A percentile compares a stretch with the other conserved stretches of the same genome.
These are phyloP conservation scores for Kluyveromyces marxianus DNA, from an alignment of 1,139 yeast genomes.

Conservation along the genomic window DNA sequence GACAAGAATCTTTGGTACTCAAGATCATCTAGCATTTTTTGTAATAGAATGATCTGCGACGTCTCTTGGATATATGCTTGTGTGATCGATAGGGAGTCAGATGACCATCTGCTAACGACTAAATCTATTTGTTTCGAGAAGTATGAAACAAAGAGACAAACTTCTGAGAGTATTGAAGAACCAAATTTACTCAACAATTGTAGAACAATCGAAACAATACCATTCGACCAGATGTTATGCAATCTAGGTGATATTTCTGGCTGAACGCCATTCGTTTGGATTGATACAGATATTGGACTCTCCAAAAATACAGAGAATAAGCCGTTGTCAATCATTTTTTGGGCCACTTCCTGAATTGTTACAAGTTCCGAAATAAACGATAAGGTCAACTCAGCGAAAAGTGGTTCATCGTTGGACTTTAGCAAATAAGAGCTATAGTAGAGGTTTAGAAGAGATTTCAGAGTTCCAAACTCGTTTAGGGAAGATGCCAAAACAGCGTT, in stretches of 20 bases:
- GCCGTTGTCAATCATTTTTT: conserved; percentile 56
- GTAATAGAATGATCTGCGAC: conserved; percentile 61
- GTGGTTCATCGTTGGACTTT: conserved; percentile 52
- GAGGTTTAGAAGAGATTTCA: conserved; percentile 54
- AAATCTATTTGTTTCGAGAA: conserved; percentile 60
- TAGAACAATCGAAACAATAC: conserved; percentile 62
- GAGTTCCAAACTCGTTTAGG: conserved; percentile 52
- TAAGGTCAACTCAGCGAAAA: conserved; percentile 67
- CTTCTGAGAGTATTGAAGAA: conserved; percentile 53
- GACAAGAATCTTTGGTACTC: conserved; percentile 39
- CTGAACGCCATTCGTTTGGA: conserved; percentile 59
- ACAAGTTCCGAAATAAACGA: conserved; percentile 65
- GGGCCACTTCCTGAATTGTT: conserved; percentile 56
- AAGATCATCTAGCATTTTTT: conserved; percentile 47
- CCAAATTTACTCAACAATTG: conserved; percentile 59
- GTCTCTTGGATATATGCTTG: conserved; percentile 70
- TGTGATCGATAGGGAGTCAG: conserved; percentile 53
- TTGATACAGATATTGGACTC: conserved; percentile 59
- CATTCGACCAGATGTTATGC: conserved; percentile 77
- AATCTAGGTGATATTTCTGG: conserved; percentile 46
- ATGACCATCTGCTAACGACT: conserved; percentile 65
- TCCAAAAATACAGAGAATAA: conserved; percentile 64
- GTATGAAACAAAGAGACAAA: conserved; percentile 53
- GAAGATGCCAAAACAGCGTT: conserved; percentile 46
- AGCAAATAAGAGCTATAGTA: conserved; percentile 64